Base-by-base conservation (phyloP, 1,139 yeast species). In the Geotrichum siamense region DNA sequence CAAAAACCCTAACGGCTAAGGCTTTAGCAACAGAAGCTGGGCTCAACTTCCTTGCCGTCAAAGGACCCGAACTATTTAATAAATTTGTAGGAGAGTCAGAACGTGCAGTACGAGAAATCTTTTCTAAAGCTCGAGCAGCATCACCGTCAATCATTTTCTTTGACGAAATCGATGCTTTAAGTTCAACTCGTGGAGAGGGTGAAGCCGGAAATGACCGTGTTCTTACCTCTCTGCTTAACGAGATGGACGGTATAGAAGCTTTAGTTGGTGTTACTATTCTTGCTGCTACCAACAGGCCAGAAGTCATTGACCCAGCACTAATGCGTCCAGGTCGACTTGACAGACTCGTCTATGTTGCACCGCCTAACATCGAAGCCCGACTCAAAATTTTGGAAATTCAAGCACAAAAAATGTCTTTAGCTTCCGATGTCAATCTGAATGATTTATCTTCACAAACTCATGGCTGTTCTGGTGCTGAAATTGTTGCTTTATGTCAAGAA, bases 391-490 rank as follows among this genome's bases (percentile, higher is more conserved):
- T 91, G 48, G 65, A 67, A 41, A 86, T 86, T 50, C 76, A 80
- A 50, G 78, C 87, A 32, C 61, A 64, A 36, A 76, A 77, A 41
- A 73, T 86, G 66, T 54, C 69, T 1, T 51, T 70, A 1, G 60
- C 64, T 6, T 66, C 68, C 2, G 69, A 68, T 31, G 74, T 75
- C 2, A 67, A 63, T 1, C 49, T 70, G 22, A 66, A 81, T n/a
- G 65, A 68, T 3, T 65, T 84, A n/a, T 85, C 89, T 0, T 57
- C 51, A 1, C 54, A 61, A 13, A 83, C 96, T 0, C 91, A 82
- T 0, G 97, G 97, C 0, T 87, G 94, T 56, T 86, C 96, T 0
- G 98, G 98, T 36, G 96, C 98, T 0, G 98, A 91, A 61, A 87
- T 91, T 27, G 94, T 89, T 0, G 72, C 87, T 32, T 63, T 89